Percentiles rank a stretch among this genome's conserved stretches.
phyloP scores from a whole-genome alignment of 208 protist species.

The Trypanosoma conorhini region DNA sequence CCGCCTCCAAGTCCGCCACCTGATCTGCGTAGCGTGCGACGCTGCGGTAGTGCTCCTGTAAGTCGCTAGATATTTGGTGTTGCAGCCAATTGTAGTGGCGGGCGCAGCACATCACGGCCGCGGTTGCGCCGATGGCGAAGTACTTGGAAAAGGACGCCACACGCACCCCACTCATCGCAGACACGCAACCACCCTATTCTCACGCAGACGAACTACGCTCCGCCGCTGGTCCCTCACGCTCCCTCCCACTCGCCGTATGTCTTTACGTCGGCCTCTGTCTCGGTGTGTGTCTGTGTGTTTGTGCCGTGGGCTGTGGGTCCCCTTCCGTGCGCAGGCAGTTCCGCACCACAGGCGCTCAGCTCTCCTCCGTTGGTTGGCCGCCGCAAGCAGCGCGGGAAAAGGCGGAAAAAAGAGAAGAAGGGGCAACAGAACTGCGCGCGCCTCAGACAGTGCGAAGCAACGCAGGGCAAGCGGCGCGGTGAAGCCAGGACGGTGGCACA shows the following conservation, averaged over 20 bases:
- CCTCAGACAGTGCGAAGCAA: neutral
- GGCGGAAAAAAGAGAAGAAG: too few relatives aligned
- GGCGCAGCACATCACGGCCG: slow-evolving; percentile 37
- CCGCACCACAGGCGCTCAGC: too few relatives aligned
- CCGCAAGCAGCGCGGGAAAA: too few relatives aligned
- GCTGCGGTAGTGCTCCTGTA: slow-evolving; percentile 41
- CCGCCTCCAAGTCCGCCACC: slow-evolving; percentile 40
- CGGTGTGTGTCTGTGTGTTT: too few relatives aligned
- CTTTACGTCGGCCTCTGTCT: too few relatives aligned
- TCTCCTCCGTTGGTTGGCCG: too few relatives aligned
- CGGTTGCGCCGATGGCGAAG: slow-evolving; percentile 48
- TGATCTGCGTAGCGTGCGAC: slow-evolving; percentile 41
- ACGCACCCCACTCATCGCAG: slow-evolving; percentile 19
- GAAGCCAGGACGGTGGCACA: neutral
- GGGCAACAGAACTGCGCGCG: too few relatives aligned
- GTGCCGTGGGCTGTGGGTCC: too few relatives aligned
- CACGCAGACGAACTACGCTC: neutral
- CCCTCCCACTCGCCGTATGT: neutral
- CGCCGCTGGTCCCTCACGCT: neutral
- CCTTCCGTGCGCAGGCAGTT: too few relatives aligned
- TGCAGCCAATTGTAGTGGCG: slow-evolving; percentile 57
- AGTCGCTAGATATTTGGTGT: slow-evolving; percentile 27
- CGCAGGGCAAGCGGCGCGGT: neutral
- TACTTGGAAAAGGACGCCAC: slow-evolving; percentile 34
- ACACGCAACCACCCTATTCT: neutral